These are phyloP conservation scores for Xylaria sp. DNA, from an alignment of 495 filamentous ascomycete species.

Conservation along the genomic window DNA sequence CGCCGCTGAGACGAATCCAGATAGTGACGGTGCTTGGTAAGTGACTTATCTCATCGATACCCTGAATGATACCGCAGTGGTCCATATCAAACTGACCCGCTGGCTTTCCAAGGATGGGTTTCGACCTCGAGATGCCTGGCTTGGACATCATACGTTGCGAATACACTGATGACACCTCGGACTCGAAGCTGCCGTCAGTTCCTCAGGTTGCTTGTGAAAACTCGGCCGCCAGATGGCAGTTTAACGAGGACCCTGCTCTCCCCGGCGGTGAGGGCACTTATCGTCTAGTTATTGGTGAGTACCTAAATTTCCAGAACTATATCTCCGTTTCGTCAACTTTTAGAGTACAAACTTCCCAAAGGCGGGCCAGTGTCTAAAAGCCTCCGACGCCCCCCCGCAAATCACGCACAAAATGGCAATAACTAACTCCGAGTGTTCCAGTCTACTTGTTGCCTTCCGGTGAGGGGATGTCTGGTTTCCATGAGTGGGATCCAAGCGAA, in stretches of 20 bases:
- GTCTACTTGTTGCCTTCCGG: conserved; percentile 30
- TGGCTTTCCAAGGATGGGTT: conserved; percentile 32
- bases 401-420: no score
- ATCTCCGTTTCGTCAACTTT: no score
- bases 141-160: conserved; percentile 27
- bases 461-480: conserved; percentile 26
- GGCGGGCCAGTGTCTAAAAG: no score
- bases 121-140: conserved; percentile 31
- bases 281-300: conserved; percentile 35
- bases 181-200: conserved; percentile 29
- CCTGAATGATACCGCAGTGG: not conserved
- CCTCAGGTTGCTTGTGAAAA: conserved; percentile 29
- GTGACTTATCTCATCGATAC: not conserved
- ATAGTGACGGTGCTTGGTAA: conserved; percentile 36
- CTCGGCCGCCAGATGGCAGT: conserved; percentile 36
- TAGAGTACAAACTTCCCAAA: no score
- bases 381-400: no score
- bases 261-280: conserved; percentile 34
- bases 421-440: no score
- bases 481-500: conserved; percentile 37
- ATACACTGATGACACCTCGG: conserved; percentile 34
- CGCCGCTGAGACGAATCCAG: conserved; percentile 29
- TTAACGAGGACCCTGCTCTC: conserved; percentile 36
- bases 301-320: no score
- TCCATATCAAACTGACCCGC: not conserved